Evolutionary conservation across 1,284 basidiomycete species (phyloP).

Genomic region (Pascua sp.): DNA sequence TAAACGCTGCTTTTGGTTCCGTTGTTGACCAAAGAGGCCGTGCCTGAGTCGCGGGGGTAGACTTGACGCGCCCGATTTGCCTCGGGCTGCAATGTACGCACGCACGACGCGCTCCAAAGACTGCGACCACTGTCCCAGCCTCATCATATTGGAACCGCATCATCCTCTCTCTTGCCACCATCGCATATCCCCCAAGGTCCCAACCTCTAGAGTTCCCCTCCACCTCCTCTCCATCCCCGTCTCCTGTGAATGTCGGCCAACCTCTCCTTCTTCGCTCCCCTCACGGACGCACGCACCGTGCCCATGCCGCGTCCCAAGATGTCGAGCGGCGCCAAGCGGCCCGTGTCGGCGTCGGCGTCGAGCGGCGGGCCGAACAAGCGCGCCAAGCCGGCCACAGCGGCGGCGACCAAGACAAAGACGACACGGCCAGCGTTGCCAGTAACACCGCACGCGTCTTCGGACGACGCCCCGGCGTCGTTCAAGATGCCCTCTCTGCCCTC

Average conservation of each 20-base stretch:
- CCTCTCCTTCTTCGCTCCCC: constrained; percentile 12
- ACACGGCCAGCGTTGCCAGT: constrained; percentile 2
- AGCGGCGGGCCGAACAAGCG: constrained; percentile 3
- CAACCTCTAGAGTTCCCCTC: background rate
- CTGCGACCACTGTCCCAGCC: too few species aligned
- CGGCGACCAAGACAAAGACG: background rate
- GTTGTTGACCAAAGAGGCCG: too few species aligned
- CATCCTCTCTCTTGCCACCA: too few species aligned
- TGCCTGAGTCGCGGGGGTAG: too few species aligned
- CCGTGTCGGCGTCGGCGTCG: background rate
- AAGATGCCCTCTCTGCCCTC: constrained; percentile 19
- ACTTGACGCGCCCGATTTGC: too few species aligned
- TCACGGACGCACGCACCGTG: constrained; percentile 5
- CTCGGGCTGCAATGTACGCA: too few species aligned
- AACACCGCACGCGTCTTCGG: constrained; percentile 25
- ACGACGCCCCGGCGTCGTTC: constrained; percentile 18
- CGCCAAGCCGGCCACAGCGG: background rate
- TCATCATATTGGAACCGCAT: too few species aligned
- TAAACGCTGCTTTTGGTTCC: too few species aligned
- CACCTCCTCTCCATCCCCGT: too few species aligned
- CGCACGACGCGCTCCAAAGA: too few species aligned
- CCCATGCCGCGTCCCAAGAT: background rate
- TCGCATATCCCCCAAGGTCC: too few species aligned
- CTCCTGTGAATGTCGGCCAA: too few species aligned
- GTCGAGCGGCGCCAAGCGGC: constrained; percentile 1